Evolutionary conservation across 2,329 filamentous ascomycete species (phyloP).

Genomic region (Grosmannia penicillata): DNA sequence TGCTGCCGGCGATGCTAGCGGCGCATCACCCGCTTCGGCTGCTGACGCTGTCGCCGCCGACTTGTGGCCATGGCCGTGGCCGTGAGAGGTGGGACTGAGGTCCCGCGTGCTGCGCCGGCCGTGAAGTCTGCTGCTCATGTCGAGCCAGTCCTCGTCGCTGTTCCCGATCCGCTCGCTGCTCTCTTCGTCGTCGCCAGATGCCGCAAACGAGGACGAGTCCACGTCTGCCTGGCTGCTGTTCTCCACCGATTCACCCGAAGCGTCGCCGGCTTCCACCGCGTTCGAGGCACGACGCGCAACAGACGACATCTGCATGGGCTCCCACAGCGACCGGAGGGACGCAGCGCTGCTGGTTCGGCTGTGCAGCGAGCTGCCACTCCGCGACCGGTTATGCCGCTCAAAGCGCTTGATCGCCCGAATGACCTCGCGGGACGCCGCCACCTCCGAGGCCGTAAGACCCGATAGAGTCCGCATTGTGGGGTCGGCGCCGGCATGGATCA

Average conservation of each 20-base stretch:
- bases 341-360: conserved; percentile 52
- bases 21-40: conserved; percentile 14
- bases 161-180: conserved; percentile 20
- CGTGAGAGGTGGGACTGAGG: conserved; percentile 10
- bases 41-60: not conserved
- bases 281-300: not conserved
- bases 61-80: conserved; percentile 1
- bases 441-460: conserved; percentile 55
- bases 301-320: conserved; percentile 21
- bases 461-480: conserved; percentile 54
- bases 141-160: conserved; percentile 23
- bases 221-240: conserved; percentile 7
- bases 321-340: conserved; percentile 54
- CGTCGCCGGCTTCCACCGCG: not conserved
- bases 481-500: conserved; percentile 61
- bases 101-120: conserved; percentile 10
- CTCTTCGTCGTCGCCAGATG: conserved; percentile 4
- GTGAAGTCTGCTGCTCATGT: conserved; percentile 17
- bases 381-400: conserved; percentile 48
- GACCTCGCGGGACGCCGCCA: conserved; percentile 51
- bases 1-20: conserved; percentile 38
- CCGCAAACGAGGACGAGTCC: conserved; percentile 9
- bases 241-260: not conserved
- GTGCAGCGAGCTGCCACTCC: conserved; percentile 45
- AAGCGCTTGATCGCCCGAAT: conserved; percentile 47